Percentiles rank a stretch among this genome's conserved stretches.
phyloP scores from a whole-genome alignment of 768 basidiomycete genomes.

The Solioccasus polychromus region DNA sequence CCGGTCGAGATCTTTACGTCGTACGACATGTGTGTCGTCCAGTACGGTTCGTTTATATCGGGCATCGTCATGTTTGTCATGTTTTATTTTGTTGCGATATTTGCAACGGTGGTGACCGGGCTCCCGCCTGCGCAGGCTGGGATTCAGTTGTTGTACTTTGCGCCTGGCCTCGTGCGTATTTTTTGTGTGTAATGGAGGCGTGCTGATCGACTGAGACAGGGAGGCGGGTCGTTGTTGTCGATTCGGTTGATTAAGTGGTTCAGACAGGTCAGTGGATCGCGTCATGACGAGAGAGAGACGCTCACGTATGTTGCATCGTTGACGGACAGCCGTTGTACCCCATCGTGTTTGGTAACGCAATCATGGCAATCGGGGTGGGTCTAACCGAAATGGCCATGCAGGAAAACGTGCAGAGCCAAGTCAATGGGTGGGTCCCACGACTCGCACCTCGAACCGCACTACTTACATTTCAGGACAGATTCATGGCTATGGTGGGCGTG shows the following conservation, averaged over 20 bases:
- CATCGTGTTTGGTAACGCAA: slow-evolving; percentile 36
- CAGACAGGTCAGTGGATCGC: slow-evolving; percentile 33
- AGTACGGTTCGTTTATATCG: slow-evolving; percentile 37
- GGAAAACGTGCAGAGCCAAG: slow-evolving; percentile 29
- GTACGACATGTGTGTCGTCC: slow-evolving; percentile 39
- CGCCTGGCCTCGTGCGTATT: slow-evolving; percentile 43
- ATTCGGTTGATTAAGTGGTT: slow-evolving; percentile 33
- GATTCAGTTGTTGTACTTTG: slow-evolving; percentile 49
- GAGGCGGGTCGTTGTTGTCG: slow-evolving; percentile 35
- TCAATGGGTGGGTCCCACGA: slow-evolving; percentile 33
- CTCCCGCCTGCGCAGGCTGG: slow-evolving; percentile 40
- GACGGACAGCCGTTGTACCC: slow-evolving; percentile 41
- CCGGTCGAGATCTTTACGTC: slow-evolving; percentile 44
- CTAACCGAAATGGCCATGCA: slow-evolving; percentile 43
- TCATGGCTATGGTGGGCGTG: slow-evolving; percentile 44
- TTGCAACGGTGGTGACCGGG: slow-evolving; percentile 46
- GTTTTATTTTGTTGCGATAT: slow-evolving; percentile 55
- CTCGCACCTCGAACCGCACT: too few species aligned
- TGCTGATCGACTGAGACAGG: slow-evolving; percentile 25
- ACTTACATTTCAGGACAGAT: slow-evolving; percentile 23
- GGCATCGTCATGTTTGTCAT: slow-evolving; percentile 51
- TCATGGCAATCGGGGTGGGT: slow-evolving; percentile 42
- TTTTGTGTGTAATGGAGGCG: background rate
- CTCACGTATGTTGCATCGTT: background rate
- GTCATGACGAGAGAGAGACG: background rate